Percentiles rank a stretch among this genome's conserved stretches.
Conservation (phyloP, 306 rosid species). For the Sindora glabra region DNA sequence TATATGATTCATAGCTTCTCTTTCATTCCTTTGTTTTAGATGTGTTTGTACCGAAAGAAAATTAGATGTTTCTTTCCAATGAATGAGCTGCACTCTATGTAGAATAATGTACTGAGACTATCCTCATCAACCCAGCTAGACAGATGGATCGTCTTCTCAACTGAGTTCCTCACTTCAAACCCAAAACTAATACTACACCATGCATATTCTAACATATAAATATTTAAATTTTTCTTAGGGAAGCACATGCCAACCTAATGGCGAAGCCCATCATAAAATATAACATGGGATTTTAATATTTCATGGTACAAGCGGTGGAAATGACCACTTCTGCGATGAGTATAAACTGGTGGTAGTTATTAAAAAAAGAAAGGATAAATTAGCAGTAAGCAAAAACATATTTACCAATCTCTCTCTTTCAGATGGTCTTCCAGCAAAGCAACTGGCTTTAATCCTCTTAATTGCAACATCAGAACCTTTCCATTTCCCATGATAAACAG, state of each 20-base stretch:
- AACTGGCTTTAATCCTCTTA: conserved; percentile 95
- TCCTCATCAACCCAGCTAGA: background rate
- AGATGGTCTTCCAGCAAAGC: conserved; percentile 92
- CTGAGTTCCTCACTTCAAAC: background rate
- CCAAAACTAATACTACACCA: conserved; percentile 1
- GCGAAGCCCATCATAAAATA: background rate
- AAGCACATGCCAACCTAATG: background rate
- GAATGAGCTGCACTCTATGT: background rate
- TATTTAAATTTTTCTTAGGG: background rate
- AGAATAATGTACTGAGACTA: background rate
- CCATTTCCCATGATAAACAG: conserved; percentile 99
- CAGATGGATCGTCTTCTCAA: background rate
- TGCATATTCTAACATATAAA: background rate
- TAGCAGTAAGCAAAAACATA: conserved; percentile 10
- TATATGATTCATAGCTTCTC: background rate
- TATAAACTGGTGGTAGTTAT: conserved; percentile 7
- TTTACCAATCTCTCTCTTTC: conserved; percentile 97
- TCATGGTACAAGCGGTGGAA: background rate
- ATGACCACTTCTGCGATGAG: background rate
- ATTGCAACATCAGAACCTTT: conserved; percentile 96
- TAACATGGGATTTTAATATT: background rate
- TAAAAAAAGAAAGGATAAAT: conserved; percentile 23
- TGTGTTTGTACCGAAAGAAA: background rate
- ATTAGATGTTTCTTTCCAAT: background rate
- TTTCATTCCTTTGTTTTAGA: background rate